These are phyloP conservation scores for Talaromyces rugulosus DNA, from an alignment of 2,329 filamentous ascomycete genomes.

Conservation along the genomic window DNA sequence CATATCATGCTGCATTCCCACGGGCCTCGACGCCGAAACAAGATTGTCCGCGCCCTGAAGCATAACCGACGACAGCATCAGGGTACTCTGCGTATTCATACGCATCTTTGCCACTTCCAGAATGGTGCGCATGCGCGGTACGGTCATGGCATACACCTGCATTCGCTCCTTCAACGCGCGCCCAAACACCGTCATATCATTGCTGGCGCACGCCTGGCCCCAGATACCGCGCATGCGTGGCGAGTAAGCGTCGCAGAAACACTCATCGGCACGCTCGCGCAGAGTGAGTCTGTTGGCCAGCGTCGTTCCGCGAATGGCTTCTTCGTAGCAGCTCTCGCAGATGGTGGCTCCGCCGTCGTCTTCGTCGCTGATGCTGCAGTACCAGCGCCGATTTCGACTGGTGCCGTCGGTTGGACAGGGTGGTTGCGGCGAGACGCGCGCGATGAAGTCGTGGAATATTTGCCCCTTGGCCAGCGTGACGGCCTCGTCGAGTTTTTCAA, in stretches of 20 bases:
- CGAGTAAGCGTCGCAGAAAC: slow-evolving; percentile 8
- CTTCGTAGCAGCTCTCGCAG: slow-evolving; percentile 10
- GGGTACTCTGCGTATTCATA: slow-evolving; percentile 2
- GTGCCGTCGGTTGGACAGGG: slow-evolving; percentile 4
- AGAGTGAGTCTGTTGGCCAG: slow-evolving; percentile 1
- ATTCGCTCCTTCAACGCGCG: slow-evolving; percentile 1
- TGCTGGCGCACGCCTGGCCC: slow-evolving; percentile 6
- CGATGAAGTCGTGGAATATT: slow-evolving; percentile 7
- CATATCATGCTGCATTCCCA: background rate
- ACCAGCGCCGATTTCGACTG: slow-evolving; percentile 5
- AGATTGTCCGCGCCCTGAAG: slow-evolving; percentile 6
- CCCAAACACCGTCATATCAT: slow-evolving; percentile 4
- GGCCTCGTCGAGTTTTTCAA: slow-evolving; percentile 4
- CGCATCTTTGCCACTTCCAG: slow-evolving; percentile 9
- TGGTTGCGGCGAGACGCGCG: background rate
- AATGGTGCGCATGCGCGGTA: slow-evolving; percentile 10
- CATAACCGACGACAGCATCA: slow-evolving; percentile 6
- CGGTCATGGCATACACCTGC: slow-evolving; percentile 6
- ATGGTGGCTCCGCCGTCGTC: slow-evolving; percentile 1
- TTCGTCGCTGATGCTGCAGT: slow-evolving; percentile 1
- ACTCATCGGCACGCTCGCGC: background rate
- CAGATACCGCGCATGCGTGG: slow-evolving; percentile 9
- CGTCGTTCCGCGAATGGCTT: slow-evolving; percentile 5
- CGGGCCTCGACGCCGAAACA: background rate
- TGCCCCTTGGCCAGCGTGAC: background rate